These are phyloP conservation scores for Pseudocercospora musae DNA, from an alignment of 2,329 filamentous ascomycete genomes.

Conservation along the genomic window DNA sequence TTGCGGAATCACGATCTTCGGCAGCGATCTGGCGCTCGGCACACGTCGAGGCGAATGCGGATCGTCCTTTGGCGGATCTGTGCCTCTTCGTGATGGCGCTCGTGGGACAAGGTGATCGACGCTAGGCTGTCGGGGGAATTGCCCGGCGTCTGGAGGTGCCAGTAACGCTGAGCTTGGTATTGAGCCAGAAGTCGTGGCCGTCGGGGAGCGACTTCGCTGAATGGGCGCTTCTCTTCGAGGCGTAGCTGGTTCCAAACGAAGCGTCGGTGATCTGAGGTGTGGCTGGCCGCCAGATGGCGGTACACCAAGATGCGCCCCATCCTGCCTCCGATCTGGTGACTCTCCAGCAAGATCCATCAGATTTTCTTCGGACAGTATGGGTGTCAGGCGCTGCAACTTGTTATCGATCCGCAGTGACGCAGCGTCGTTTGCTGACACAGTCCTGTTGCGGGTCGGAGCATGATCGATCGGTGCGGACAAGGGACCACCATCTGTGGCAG, in stretches of 20 bases:
- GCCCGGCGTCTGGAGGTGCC: slow-evolving; percentile 15
- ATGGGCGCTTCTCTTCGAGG: slow-evolving; percentile 14
- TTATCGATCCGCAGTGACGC: slow-evolving; percentile 46
- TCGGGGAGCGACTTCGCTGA: slow-evolving; percentile 10
- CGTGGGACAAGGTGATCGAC: slow-evolving; percentile 13
- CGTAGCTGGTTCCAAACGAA: slow-evolving; percentile 21
- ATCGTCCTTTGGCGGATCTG: slow-evolving; percentile 16
- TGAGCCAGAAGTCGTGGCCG: slow-evolving; percentile 7
- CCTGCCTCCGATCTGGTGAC: neutral
- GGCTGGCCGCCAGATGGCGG: slow-evolving; percentile 2
- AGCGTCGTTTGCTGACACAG: slow-evolving; percentile 60
- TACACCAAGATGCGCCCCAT: slow-evolving; percentile 5
- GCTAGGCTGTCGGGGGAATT: slow-evolving; percentile 2
- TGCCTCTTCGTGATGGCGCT: slow-evolving; percentile 12
- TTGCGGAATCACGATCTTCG: slow-evolving; percentile 43
- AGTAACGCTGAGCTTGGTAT: slow-evolving; percentile 10
- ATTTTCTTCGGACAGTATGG: slow-evolving; percentile 17
- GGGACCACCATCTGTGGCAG: slow-evolving; percentile 9
- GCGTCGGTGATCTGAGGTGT: slow-evolving; percentile 8
- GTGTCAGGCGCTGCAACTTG: slow-evolving; percentile 20
- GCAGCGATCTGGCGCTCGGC: slow-evolving; percentile 35
- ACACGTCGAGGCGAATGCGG: slow-evolving; percentile 24
- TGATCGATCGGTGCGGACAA: slow-evolving; percentile 26
- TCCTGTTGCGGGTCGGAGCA: slow-evolving; percentile 38
- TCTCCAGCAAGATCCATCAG: slow-evolving; percentile 14